Base-by-base conservation (phyloP, 306 rosid genomes). In the Sphenostylis stenocarpa region DNA sequence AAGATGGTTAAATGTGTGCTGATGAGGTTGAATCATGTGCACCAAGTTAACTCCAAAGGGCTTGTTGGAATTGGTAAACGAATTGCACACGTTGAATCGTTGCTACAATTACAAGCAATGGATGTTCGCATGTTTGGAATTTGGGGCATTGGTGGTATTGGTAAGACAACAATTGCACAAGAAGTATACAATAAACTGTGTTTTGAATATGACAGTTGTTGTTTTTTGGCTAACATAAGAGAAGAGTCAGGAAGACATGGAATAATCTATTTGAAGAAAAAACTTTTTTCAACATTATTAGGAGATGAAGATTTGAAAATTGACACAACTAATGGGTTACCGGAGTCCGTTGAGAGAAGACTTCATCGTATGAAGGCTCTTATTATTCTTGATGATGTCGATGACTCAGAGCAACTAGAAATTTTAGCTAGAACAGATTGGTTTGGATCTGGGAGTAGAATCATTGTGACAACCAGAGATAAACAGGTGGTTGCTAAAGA, bases 311-410 rank as follows among this genome's bases (percentile, higher is more conserved):
- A 66, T 67, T 4, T 31, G 6, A 5, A 56, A n/a, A 73, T 55
- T 43, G 29, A 11, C 34, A 67, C 26, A 1, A 4, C 5, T 6
- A 3, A 39, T 63, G 78, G 72, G 39, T 20, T 71, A 23, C 38
- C 75, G 3, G 0, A 0, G 11, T 7, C 4, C 11, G 26, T 36
- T 49, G 16, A 33, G 31, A 47, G 7, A 5, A 75, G 57, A 33
- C 44, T 80, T 47, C 4, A n/a, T 3, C n/a, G 71, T 0, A 74
- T 12, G 51, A 80, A 66, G 28, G 52, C 44, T 56, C 80, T 76
- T 24, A 19, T 76, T 34, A 49, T 66, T 66, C 80, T 77, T 11
- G 81, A 80, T 36, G 80, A 74, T 57, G 34, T 80, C 20, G 41
- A 19, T 23, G 57, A 57, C 6, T 1, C 62, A 55, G 62, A 55